Evolutionary conservation across 768 basidiomycete species (phyloP), one percentile per base, ranked within the genome.

Genomic region (Tubosaeta brunneosetosa): DNA sequence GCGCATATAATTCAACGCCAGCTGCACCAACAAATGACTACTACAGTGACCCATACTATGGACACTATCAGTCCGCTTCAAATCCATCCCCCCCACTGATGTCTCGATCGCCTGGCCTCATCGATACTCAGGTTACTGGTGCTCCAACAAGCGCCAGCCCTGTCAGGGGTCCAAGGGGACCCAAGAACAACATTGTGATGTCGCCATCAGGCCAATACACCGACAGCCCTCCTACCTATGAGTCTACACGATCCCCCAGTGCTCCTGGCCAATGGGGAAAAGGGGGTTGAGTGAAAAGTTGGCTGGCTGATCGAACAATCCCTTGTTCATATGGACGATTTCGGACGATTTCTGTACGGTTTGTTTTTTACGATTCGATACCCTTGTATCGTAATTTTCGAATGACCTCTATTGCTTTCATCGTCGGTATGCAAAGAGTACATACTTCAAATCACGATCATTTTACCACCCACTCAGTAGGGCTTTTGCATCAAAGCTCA

Each of bases 171-270:
- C 77, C 79, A 3, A 65, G 73, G 55, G 58, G 70, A 9, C 73
- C 69, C 14, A 71, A 71, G 33, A 61, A 58, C 42, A 58, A 38
- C 29, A 55, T 56, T 4, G 49, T 61, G 10, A 62, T 62, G 58
- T 51, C 61, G 7, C 67, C 66, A 44, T 22, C 53, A 13, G 16
- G 44, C 37, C 50, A 48, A 29, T 71, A 75, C 44, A 69, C 78
- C 14, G 87, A 88, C 16, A 74, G 70, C 33, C 88, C 88, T 13
- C 87, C 88, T 27, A 73, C 69, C 47, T 90, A 90, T 62, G 86
- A 89, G 26, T 72, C 73, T 14, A 80, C 79, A 22, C 22, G 22
- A 22, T 22, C 22, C 22, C 17, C 63, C 71, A 25, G 73, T 50
- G 60, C 74, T 27, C 70, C 77, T 42, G 82, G 80, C 19, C 74